Conservation (phyloP, 306 rosid species). For the Lathyrus oleraceus region DNA sequence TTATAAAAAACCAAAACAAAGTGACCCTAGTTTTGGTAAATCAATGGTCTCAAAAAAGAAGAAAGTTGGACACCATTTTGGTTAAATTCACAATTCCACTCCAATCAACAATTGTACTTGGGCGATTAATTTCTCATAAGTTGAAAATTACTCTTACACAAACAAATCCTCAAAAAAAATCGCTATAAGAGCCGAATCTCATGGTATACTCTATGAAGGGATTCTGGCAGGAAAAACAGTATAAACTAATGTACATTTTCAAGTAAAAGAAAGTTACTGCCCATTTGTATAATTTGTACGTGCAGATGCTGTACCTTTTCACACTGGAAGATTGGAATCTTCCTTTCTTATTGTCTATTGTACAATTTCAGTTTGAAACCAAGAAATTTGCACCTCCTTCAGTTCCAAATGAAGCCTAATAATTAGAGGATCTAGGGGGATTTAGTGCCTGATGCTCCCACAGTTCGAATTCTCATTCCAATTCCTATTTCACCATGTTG, state of each 20-base stretch:
- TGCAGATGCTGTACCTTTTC: neutral
- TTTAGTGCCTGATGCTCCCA: neutral
- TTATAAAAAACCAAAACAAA: too few relatives aligned
- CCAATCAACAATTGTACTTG: too few relatives aligned
- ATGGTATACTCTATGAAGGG: neutral
- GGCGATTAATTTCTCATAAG: too few relatives aligned
- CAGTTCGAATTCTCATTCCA: neutral
- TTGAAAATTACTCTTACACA: neutral
- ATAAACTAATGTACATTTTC: neutral
- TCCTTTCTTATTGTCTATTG: neutral
- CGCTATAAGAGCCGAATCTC: neutral
- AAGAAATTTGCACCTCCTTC: neutral
- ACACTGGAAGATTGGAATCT: constrained; percentile 13
- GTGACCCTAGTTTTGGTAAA: too few relatives aligned
- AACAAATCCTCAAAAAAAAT: neutral
- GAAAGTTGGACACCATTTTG: too few relatives aligned
- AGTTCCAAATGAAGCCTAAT: constrained; percentile 2
- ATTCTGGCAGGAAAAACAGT: neutral
- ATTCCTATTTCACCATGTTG: neutral
- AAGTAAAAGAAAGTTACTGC: neutral
- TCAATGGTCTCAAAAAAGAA: too few relatives aligned
- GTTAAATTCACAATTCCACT: too few relatives aligned
- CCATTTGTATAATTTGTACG: neutral
- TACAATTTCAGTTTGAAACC: neutral
- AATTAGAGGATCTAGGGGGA: neutral